Percentiles rank a stretch among this genome's conserved stretches.
These are phyloP conservation scores for Alloascoidea africana DNA, from an alignment of 805 yeast species.

Conservation along the genomic window DNA sequence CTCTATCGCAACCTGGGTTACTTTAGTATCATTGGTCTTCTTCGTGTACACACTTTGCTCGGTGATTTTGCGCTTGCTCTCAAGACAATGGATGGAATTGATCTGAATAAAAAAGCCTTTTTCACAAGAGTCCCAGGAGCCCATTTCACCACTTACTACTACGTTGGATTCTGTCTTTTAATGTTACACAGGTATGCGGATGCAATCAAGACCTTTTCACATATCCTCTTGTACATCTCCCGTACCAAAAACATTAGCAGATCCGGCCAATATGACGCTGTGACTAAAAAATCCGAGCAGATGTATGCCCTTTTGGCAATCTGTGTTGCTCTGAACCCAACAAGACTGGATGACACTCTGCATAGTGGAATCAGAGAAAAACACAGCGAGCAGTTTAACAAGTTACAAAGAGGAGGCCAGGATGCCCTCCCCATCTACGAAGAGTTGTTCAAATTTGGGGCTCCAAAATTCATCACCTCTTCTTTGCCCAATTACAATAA, in stretches of 20 bases:
- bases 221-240: constrained; percentile 28
- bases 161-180: constrained; percentile 33
- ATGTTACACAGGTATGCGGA: constrained; percentile 35
- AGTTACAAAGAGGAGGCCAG: constrained; percentile 27
- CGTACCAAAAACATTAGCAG: constrained; percentile 27
- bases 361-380: constrained; percentile 29
- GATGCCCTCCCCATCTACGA: constrained; percentile 25
- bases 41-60: constrained; percentile 31
- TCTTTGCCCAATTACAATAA: constrained; percentile 20
- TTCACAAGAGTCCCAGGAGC: constrained; percentile 32
- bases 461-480: constrained; percentile 32
- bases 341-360: constrained; percentile 29
- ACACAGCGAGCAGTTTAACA: constrained; percentile 28
- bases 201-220: constrained; percentile 32
- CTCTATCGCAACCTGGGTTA: constrained; percentile 31
- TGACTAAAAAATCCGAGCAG: constrained; percentile 32
- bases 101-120: constrained; percentile 29
- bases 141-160: constrained; percentile 35
- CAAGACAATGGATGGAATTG: constrained; percentile 31
- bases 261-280: constrained; percentile 28
- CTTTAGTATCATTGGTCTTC: constrained; percentile 30
- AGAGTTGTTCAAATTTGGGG: constrained; percentile 29
- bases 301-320: constrained; percentile 34
- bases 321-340: constrained; percentile 29
- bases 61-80: constrained; percentile 35